phyloP scores from a whole-genome alignment of 371 early-diverging fungal genomes.

The Circinella minor region DNA sequence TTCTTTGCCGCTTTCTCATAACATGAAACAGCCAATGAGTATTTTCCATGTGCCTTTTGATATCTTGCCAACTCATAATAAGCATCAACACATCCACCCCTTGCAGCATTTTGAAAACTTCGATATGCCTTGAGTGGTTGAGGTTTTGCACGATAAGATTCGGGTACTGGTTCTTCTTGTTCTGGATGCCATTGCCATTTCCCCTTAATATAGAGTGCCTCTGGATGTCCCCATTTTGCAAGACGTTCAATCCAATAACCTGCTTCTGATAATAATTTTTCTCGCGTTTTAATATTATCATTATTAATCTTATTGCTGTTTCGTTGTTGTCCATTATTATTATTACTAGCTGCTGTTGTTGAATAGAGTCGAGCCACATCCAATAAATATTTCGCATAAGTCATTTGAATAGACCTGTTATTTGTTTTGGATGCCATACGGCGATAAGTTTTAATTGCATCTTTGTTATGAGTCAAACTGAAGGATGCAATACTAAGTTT shows the following conservation, averaged over 20 bases:
- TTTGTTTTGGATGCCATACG: constrained; percentile 80
- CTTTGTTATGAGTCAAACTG: constrained; percentile 29
- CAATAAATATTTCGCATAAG: constrained; percentile 76
- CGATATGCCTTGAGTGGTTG: constrained; percentile 24
- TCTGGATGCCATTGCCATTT: constrained; percentile 58
- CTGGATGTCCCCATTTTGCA: constrained; percentile 66
- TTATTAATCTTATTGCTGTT: background rate
- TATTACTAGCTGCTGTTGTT: background rate
- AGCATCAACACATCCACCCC: constrained; percentile 20
- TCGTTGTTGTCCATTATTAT: background rate
- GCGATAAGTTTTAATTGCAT: constrained; percentile 63
- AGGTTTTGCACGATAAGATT: constrained; percentile 10
- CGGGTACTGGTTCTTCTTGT: constrained; percentile 8
- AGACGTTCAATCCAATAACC: constrained; percentile 77
- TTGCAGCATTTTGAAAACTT: constrained; percentile 30
- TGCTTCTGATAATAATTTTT: constrained; percentile 57
- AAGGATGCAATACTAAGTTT: constrained; percentile 29
- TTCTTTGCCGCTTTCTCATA: constrained; percentile 79
- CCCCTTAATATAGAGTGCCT: constrained; percentile 75
- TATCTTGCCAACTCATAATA: constrained; percentile 26
- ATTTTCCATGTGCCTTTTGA: constrained; percentile 65
- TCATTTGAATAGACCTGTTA: constrained; percentile 69
- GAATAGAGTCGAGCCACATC: constrained; percentile 39
- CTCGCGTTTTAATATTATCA: constrained; percentile 19
- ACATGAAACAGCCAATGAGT: constrained; percentile 68